Percentiles rank a stretch among this genome's conserved stretches.
Evolutionary conservation across 805 yeast genomes (phyloP).

Genomic region (Blastobotrys parvus): DNA sequence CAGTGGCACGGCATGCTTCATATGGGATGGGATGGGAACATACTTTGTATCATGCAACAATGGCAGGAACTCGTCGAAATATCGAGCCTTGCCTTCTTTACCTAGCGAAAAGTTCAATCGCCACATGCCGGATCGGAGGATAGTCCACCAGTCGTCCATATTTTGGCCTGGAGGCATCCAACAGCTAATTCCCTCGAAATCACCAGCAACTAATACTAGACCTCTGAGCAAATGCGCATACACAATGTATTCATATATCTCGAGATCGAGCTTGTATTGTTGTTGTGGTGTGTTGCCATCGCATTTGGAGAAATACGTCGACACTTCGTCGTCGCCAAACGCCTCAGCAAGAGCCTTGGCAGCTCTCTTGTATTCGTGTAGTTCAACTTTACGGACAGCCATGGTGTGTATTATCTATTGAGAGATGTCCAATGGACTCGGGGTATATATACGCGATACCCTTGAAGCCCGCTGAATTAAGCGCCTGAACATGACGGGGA

Average conservation of each 20-base stretch:
- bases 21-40: no score
- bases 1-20: no score
- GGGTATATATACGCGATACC: no score
- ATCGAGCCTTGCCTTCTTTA: constrained; percentile 40
- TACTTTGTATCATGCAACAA: constrained; percentile 37
- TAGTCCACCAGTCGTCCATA: constrained; percentile 20
- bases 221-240: constrained; percentile 45
- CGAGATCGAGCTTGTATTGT: constrained; percentile 36
- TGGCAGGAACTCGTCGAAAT: constrained; percentile 43
- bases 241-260: constrained; percentile 45
- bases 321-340: constrained; percentile 47
- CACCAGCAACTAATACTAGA: constrained; percentile 43
- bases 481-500: no score
- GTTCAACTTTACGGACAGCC: constrained; percentile 12
- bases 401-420: no score
- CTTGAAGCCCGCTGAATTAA: no score
- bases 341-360: constrained; percentile 46
- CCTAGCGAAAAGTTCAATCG: constrained; percentile 32
- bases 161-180: constrained; percentile 27
- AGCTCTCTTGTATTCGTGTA: constrained; percentile 42
- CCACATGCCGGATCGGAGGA: constrained; percentile 23
- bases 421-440: no score
- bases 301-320: constrained; percentile 40
- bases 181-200: constrained; percentile 35
- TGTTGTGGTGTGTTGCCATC: constrained; percentile 29